Base-by-base conservation (phyloP, 495 filamentous ascomycete species). In the Collariella sp. region DNA sequence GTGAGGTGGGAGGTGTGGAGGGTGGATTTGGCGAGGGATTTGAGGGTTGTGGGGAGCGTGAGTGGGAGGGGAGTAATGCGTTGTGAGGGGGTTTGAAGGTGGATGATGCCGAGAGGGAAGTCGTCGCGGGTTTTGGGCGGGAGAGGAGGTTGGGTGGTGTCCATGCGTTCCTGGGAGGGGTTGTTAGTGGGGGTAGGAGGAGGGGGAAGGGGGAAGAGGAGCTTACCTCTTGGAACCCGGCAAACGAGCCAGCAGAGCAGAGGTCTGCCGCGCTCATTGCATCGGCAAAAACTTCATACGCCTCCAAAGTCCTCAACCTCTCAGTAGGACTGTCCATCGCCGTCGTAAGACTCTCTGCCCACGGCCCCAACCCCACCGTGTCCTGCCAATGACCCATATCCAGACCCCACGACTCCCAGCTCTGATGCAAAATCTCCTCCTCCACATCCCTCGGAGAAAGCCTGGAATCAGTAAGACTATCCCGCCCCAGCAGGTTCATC, bases 401-500 rank as follows among this genome's bases (percentile, higher is more conserved):
- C 41, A 83, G 43, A 29, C 67, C 67, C 83, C 83, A 88, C 12
- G 70, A 67, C 16, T 80, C 69, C 77, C 77, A 83, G 20, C 69
- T 59, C 52, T 82, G 73, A 20, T 69, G 64, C 35, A 82, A 63
- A 13, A 83, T 58, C 55, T 83, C 80, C 26, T 80, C 74, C 46
- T 83, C 77, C 6, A 67, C 46, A 26, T 59, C 50, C 12, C 57
- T 34, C 6, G 60, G 52, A 34, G 59, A 46, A 15, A 41, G 52
- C 54, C 43, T 61, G 43, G 22, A 48, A 13, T 46, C 46, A 29
- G 46, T 58, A 15, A 68, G 57, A 23, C 64, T 68, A 53, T 89
- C 83, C 20, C 81, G 77, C 46, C 75, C 79, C 23, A 89, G 70
- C 78, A 80, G 86, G 29, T 88, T 90, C 86, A 95, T 91, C 34